phyloP scores from a whole-genome alignment of 192 early-diverging fungal genomes.

The Glomus cerebriforme region DNA sequence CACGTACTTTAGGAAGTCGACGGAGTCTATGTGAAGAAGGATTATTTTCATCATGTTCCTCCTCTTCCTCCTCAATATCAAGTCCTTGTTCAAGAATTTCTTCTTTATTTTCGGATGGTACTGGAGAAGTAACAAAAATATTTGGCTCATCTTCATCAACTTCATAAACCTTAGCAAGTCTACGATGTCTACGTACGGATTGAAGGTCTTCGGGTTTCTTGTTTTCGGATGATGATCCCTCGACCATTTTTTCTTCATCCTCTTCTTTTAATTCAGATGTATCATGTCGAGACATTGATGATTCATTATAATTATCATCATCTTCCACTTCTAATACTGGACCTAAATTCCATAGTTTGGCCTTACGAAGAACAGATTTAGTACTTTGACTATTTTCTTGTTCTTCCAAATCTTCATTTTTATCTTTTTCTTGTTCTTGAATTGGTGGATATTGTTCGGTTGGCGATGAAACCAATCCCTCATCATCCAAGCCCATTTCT shows the following conservation, averaged over 20 bases:
- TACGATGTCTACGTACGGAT: background rate
- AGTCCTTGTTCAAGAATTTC: background rate
- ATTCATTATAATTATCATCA: background rate
- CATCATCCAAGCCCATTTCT: background rate
- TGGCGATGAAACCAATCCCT: background rate
- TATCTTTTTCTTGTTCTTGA: background rate
- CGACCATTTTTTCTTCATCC: background rate
- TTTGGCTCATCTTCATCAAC: background rate
- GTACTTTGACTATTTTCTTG: background rate
- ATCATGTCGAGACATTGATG: background rate
- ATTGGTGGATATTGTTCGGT: background rate
- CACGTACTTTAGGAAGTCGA: conserved; percentile 7
- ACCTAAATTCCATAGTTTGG: background rate
- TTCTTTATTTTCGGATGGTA: background rate
- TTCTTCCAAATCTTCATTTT: background rate
- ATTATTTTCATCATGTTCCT: background rate
- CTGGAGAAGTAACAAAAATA: background rate
- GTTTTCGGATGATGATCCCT: background rate
- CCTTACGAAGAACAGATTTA: background rate
- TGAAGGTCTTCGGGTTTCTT: background rate
- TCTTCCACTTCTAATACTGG: background rate
- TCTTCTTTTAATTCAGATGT: background rate
- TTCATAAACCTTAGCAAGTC: background rate
- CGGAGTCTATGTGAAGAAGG: background rate
- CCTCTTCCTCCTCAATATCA: background rate